Evolutionary conservation across 2,329 filamentous ascomycete genomes (phyloP).

Genomic region (Nemania abortiva): DNA sequence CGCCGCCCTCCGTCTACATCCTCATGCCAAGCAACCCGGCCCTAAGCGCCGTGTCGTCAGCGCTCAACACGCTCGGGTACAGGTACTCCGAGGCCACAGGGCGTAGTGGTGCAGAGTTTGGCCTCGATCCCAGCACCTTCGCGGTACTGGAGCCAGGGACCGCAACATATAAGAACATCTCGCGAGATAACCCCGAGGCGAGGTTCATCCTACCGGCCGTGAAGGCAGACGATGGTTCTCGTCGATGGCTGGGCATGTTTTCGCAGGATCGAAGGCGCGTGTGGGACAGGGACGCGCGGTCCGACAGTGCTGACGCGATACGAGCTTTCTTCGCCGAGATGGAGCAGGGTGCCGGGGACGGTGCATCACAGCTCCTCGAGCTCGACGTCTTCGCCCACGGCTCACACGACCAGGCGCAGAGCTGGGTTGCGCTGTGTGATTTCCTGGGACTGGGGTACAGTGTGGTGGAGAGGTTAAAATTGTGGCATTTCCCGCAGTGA

Average conservation of each 20-base stretch:
- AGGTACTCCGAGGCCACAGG: conserved; percentile 29
- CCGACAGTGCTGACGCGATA: conserved; percentile 28
- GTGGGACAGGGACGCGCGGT: neutral
- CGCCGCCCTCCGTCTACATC: conserved; percentile 43
- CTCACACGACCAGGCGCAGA: conserved; percentile 42
- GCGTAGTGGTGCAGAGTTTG: conserved; percentile 6
- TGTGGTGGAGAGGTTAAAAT: conserved; percentile 44
- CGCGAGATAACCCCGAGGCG: conserved; percentile 39
- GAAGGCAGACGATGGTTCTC: neutral
- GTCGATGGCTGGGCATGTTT: conserved; percentile 17
- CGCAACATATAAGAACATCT: conserved; percentile 41
- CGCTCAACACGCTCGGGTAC: conserved; percentile 45
- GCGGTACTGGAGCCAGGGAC: conserved; percentile 38
- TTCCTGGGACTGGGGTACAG: conserved; percentile 49
- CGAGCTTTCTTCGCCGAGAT: conserved; percentile 38
- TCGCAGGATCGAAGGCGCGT: conserved; percentile 6
- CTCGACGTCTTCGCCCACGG: conserved; percentile 41
- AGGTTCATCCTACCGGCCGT: conserved; percentile 45
- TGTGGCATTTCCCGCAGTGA: conserved; percentile 45
- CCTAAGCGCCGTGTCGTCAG: conserved; percentile 38
- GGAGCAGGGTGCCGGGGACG: neutral
- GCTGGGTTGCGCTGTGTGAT: conserved; percentile 46
- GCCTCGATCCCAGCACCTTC: conserved; percentile 38
- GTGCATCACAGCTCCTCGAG: conserved; percentile 39
- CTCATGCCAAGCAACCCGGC: conserved; percentile 41